Base-by-base conservation (phyloP, 257 asterid genomes). In the Solanum bulbocastanum region DNA sequence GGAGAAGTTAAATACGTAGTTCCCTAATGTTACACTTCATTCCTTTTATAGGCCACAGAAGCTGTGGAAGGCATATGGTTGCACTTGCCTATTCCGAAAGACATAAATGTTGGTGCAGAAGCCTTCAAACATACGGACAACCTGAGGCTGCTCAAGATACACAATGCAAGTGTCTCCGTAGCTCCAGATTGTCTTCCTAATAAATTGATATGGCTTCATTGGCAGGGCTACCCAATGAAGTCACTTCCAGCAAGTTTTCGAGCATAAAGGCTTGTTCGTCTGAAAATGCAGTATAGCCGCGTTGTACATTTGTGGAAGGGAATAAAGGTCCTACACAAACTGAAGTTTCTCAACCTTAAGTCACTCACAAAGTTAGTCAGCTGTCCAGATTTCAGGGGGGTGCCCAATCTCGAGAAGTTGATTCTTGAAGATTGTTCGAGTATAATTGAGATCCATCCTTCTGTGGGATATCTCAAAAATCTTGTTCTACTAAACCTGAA, bases 301-400 rank as follows among this genome's bases (percentile, higher is more conserved):
- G 0, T 78, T 14, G 78, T 60, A 18, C 88, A 40, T 27, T 62
- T 68, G 37, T 65, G 88, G 90, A 86, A 88, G 42, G 86, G 86
- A 71, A 39, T 75, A 73, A 85, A 85, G 86, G 56, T 76, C 32
- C 69, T 89, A 49, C 66, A 42, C 49, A 65, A 73, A 8, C 79
- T 89, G 85, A 87, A 87, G 69, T 73, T 89, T 74, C 66, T 89
- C 87, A 85, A 89, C 65, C 89, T 89, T 10, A 87, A 87, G 88
- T 62, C 88, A 87, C 83, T 89, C 91, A 10, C 87, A 85, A 10
- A 86, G 66, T 75, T 84, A 25, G 35, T 49, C 62, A 87, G 32
- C 14, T 81, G 85, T 81, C 88, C 90, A 35, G 73, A 89, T 83
- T 89, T 89, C 68, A 68, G 27, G 5, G 87, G 56, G 37, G 42